phyloP scores from a whole-genome alignment of 345 rosid species.

The Salix caprea region DNA sequence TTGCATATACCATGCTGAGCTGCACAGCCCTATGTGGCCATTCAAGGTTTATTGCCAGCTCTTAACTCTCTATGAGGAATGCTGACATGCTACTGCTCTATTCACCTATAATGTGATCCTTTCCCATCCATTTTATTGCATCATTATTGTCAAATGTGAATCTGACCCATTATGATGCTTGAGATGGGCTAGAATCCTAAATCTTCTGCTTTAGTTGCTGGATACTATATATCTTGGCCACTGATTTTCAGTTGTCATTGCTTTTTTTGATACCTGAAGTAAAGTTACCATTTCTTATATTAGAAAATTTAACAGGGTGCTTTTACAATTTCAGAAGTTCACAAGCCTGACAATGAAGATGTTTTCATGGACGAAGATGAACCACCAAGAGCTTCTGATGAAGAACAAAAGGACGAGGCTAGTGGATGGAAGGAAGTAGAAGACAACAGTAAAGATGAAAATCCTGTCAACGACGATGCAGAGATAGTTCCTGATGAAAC shows the following conservation, averaged over 20 bases:
- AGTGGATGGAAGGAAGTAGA: slow-evolving; percentile 61
- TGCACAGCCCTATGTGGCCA: not conserved
- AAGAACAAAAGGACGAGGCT: slow-evolving; percentile 50
- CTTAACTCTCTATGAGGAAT: not conserved
- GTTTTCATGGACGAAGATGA: slow-evolving; percentile 94
- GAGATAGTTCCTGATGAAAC: slow-evolving; percentile 70
- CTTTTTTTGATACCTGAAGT: not conserved
- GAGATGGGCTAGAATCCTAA: not conserved
- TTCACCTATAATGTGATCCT: not conserved
- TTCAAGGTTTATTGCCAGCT: not conserved
- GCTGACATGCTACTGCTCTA: not conserved
- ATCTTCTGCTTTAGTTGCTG: not conserved
- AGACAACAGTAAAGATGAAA: slow-evolving; percentile 47
- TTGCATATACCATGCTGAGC: not conserved
- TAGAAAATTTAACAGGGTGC: not conserved
- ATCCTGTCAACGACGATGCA: slow-evolving; percentile 46
- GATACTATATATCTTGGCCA: not conserved
- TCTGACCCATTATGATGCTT: not conserved
- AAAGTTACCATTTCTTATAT: not conserved
- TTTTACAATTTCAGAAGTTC: slow-evolving; percentile 50
- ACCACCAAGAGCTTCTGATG: slow-evolving; percentile 48
- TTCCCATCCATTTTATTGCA: not conserved
- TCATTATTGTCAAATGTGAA: not conserved
- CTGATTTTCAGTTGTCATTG: not conserved
- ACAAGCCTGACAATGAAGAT: slow-evolving; percentile 62